These are phyloP conservation scores for Oryza officinalis DNA, from an alignment of 176 grass and related monocot genomes.

Conservation along the genomic window DNA sequence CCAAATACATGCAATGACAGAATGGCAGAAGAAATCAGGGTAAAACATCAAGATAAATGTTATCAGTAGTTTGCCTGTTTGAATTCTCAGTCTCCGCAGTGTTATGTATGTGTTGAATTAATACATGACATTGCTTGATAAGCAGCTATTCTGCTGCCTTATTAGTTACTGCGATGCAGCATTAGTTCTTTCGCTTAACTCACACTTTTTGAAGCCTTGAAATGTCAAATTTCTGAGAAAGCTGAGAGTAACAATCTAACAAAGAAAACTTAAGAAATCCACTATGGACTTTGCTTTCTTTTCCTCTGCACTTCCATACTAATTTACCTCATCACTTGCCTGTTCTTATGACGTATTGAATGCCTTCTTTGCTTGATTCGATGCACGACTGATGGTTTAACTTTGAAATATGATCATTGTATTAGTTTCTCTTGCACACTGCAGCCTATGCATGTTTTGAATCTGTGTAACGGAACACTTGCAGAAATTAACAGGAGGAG, in stretches of 20 bases:
- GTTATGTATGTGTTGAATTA: neutral
- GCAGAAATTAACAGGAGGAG: slow-evolving; percentile 97
- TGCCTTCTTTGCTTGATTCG: slow-evolving; percentile 18
- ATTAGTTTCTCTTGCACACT: slow-evolving; percentile 1
- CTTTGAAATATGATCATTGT: slow-evolving; percentile 13
- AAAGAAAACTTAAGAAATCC: neutral
- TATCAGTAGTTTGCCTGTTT: neutral
- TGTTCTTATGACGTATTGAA: slow-evolving; percentile 16
- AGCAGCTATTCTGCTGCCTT: slow-evolving; percentile 13
- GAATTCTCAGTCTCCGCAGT: neutral
- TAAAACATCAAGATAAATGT: slow-evolving; percentile 32
- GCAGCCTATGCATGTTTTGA: slow-evolving; percentile 34
- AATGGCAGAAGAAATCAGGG: slow-evolving; percentile 97
- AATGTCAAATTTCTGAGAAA: neutral
- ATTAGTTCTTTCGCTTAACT: neutral
- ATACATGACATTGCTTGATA: neutral
- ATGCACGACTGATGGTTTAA: neutral
- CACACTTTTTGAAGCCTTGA: neutral
- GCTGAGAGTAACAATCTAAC: neutral
- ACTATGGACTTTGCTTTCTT: neutral
- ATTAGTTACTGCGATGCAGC: neutral
- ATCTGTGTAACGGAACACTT: slow-evolving; percentile 34
- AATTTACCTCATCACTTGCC: slow-evolving; percentile 3
- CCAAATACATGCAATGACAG: slow-evolving; percentile 79
- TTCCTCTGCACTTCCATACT: neutral